A percentile compares a stretch with the other conserved stretches of the same genome.
Conservation (phyloP, 73 alveolate species). For the Urostyla sp. region DNA sequence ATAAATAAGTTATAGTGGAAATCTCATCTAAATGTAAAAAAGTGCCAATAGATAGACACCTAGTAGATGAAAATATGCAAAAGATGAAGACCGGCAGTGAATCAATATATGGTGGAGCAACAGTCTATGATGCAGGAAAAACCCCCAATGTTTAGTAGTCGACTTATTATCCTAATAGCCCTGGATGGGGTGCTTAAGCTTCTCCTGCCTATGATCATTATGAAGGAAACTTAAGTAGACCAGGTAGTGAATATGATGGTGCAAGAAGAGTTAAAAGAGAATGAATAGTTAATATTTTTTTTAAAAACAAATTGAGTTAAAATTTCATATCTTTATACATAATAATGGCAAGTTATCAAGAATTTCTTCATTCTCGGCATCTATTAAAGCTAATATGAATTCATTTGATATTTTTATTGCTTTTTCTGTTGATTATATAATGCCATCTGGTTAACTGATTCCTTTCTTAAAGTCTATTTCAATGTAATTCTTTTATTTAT, state of each 20-base stretch:
- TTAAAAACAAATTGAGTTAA: not conserved
- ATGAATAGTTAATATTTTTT: not conserved
- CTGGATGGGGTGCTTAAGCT: conserved; percentile 51
- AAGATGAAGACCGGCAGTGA: not conserved
- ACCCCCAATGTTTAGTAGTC: conserved; percentile 50
- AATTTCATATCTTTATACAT: conserved; percentile 19
- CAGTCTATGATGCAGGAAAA: conserved; percentile 50
- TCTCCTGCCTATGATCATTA: conserved; percentile 24
- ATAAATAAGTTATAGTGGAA: conserved; percentile 38
- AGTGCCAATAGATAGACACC: conserved; percentile 33
- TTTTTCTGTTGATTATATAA: conserved; percentile 1
- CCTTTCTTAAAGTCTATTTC: conserved; percentile 38
- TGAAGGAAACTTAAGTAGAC: not conserved
- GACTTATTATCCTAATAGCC: conserved; percentile 62
- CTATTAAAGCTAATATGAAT: conserved; percentile 35
- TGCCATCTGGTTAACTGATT: not conserved
- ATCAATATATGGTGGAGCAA: conserved; percentile 24
- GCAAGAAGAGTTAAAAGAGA: conserved; percentile 24
- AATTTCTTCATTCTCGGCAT: conserved; percentile 40
- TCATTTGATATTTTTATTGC: not conserved
- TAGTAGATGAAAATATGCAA: conserved; percentile 15
- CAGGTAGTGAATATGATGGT: conserved; percentile 32
- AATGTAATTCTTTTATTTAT: not conserved
- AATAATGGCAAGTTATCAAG: conserved; percentile 28
- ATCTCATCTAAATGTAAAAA: conserved; percentile 31